Conservation (phyloP, 2,329 filamentous ascomycete species). For the Cercospora sojina region DNA sequence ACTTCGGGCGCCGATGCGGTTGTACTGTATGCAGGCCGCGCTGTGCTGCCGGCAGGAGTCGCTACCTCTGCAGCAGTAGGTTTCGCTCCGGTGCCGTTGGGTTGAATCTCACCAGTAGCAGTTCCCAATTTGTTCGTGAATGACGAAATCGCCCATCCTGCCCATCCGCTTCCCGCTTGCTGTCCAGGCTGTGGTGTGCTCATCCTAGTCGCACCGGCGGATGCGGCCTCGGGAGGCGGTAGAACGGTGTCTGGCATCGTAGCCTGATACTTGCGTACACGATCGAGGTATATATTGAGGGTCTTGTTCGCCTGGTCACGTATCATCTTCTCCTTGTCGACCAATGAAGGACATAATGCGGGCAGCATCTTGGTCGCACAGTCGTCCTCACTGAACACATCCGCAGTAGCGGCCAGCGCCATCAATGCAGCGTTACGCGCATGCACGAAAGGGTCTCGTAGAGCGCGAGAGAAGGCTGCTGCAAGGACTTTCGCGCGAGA, state of each 20-base stretch:
- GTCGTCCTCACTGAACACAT: conserved; percentile 87
- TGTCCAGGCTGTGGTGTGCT: conserved; percentile 66
- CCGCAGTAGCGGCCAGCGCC: conserved; percentile 79
- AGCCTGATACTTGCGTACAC: conserved; percentile 74
- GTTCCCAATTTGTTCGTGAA: conserved; percentile 92
- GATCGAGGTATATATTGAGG: conserved; percentile 78
- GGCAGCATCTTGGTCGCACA: conserved; percentile 81
- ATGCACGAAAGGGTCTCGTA: conserved; percentile 92
- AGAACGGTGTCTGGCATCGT: conserved; percentile 78
- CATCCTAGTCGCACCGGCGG: conserved; percentile 61
- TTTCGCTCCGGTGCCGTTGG: conserved; percentile 47
- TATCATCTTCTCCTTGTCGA: conserved; percentile 94
- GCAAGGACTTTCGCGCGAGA: conserved; percentile 86
- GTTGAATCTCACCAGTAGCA: conserved; percentile 82
- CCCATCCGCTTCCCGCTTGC: conserved; percentile 64
- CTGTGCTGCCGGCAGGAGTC: conserved; percentile 46
- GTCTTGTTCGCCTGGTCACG: conserved; percentile 90
- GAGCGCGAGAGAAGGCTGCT: conserved; percentile 84
- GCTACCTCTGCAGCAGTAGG: conserved; percentile 37
- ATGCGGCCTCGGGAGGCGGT: conserved; percentile 59
- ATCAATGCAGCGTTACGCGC: conserved; percentile 85
- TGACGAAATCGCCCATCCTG: conserved; percentile 96
- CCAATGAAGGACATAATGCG: conserved; percentile 74
- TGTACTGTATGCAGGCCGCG: conserved; percentile 30
- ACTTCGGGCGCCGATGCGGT: conserved; percentile 33